phyloP scores from a whole-genome alignment of 2,329 filamentous ascomycete species.

The Beauveria brongniartii region DNA sequence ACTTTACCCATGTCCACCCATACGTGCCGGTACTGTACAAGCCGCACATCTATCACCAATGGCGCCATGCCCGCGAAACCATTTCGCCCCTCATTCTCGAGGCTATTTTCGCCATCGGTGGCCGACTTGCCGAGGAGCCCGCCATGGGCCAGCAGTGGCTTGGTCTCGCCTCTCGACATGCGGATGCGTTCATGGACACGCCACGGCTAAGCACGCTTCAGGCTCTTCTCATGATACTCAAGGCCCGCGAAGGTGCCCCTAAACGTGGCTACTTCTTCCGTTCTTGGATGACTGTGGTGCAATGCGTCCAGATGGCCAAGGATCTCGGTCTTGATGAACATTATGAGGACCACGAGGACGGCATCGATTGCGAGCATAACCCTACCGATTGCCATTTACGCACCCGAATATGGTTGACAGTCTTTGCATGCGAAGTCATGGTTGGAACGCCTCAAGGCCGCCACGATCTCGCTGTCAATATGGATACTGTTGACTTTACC shows the following conservation, averaged over 20 bases:
- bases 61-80: slow-evolving; percentile 71
- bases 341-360: slow-evolving; percentile 66
- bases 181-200: slow-evolving; percentile 88
- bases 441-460: slow-evolving; percentile 88
- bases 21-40: slow-evolving; percentile 88
- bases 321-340: slow-evolving; percentile 88
- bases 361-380: slow-evolving; percentile 59
- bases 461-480: slow-evolving; percentile 66
- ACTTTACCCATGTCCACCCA: slow-evolving; percentile 83
- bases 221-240: slow-evolving; percentile 77
- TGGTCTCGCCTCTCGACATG: slow-evolving; percentile 78
- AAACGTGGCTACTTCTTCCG: slow-evolving; percentile 94
- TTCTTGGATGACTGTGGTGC: slow-evolving; percentile 93
- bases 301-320: slow-evolving; percentile 86
- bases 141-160: slow-evolving; percentile 88
- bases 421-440: slow-evolving; percentile 84
- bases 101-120: slow-evolving; percentile 83
- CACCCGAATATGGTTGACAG: slow-evolving; percentile 81
- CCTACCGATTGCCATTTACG: slow-evolving; percentile 73
- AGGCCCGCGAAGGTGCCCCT: slow-evolving; percentile 84
- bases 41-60: slow-evolving; percentile 76
- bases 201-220: slow-evolving; percentile 87
- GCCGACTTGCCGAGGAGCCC: slow-evolving; percentile 73
- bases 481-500: slow-evolving; percentile 68
- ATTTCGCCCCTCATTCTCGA: slow-evolving; percentile 87